Conservation (phyloP, 2,329 filamentous ascomycete genomes). For the Pseudopithomyces chartarum region DNA sequence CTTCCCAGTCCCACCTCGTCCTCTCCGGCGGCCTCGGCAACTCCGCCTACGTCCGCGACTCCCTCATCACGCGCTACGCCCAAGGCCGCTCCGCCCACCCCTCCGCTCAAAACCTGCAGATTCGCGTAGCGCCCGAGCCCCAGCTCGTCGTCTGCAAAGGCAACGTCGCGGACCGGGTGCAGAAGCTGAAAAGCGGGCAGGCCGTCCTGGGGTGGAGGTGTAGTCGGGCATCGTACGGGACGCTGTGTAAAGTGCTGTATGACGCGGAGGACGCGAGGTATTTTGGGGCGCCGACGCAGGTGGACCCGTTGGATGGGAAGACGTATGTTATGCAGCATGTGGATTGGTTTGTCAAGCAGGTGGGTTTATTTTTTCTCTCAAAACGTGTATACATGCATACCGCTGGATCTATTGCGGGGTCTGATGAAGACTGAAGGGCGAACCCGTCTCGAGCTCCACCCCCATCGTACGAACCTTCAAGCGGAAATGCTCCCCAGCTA, state of each 20-base stretch:
- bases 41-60: constrained; percentile 39
- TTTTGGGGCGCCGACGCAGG: constrained; percentile 8
- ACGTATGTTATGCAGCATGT: constrained; percentile 23
- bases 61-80: constrained; percentile 31
- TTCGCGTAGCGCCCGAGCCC: constrained; percentile 47
- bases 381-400: background rate
- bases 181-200: constrained; percentile 46
- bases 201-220: constrained; percentile 44
- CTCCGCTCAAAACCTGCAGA: constrained; percentile 20
- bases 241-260: constrained; percentile 25
- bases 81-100: constrained; percentile 6
- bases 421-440: constrained; percentile 16
- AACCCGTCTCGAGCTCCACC: constrained; percentile 23
- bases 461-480: constrained; percentile 24
- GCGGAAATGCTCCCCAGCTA: constrained; percentile 28
- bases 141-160: constrained; percentile 59
- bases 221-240: constrained; percentile 26
- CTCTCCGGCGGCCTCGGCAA: constrained; percentile 46
- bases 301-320: constrained; percentile 22
- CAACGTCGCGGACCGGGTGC: constrained; percentile 54
- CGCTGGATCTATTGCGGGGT: too few relatives aligned
- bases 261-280: constrained; percentile 21
- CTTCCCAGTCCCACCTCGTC: constrained; percentile 27
- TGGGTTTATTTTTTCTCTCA: background rate
- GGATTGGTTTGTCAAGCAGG: constrained; percentile 29